Percentiles rank a stretch among this genome's conserved stretches.
These are phyloP conservation scores for Aspergillus brasiliensis DNA, from an alignment of 2,329 filamentous ascomycete genomes.

Conservation along the genomic window DNA sequence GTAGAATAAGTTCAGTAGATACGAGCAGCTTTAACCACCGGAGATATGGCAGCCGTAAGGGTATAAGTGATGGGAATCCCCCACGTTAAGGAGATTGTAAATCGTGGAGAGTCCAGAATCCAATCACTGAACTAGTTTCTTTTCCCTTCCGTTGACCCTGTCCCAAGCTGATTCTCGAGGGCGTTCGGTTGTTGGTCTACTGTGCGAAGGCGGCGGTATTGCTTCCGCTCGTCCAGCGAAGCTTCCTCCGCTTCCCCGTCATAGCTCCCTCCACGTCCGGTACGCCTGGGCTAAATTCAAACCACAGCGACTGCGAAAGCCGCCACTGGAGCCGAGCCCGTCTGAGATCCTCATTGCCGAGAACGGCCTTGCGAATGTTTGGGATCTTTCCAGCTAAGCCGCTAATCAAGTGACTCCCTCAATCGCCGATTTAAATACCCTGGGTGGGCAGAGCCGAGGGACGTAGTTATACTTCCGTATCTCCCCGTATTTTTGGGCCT, in stretches of 20 bases:
- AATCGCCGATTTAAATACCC: conserved; percentile 17
- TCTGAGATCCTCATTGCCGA: conserved; percentile 26
- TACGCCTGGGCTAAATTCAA: conserved; percentile 4
- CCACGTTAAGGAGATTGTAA: not conserved
- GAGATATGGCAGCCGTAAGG: not conserved
- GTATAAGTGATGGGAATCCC: not conserved
- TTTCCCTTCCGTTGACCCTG: not conserved
- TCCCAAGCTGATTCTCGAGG: not conserved
- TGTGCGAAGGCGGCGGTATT: conserved; percentile 6
- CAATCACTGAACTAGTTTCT: not conserved
- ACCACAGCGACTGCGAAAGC: conserved; percentile 18
- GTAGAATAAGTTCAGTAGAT: not conserved
- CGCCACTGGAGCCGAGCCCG: conserved; percentile 27
- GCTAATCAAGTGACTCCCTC: conserved; percentile 8
- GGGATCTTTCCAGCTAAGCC: conserved; percentile 13
- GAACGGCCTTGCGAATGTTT: conserved; percentile 9
- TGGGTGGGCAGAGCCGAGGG: conserved; percentile 22
- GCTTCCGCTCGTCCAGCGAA: conserved; percentile 41
- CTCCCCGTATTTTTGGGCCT: conserved; percentile 29
- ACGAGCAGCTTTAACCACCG: not conserved
- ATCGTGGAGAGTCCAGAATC: not conserved
- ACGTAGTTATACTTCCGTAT: conserved; percentile 37
- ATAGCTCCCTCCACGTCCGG: conserved; percentile 27
- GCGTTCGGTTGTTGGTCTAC: conserved; percentile 6
- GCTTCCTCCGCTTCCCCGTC: conserved; percentile 41